Evolutionary conservation across 2,329 filamentous ascomycete species (phyloP).

Genomic region (Beauveria australis): DNA sequence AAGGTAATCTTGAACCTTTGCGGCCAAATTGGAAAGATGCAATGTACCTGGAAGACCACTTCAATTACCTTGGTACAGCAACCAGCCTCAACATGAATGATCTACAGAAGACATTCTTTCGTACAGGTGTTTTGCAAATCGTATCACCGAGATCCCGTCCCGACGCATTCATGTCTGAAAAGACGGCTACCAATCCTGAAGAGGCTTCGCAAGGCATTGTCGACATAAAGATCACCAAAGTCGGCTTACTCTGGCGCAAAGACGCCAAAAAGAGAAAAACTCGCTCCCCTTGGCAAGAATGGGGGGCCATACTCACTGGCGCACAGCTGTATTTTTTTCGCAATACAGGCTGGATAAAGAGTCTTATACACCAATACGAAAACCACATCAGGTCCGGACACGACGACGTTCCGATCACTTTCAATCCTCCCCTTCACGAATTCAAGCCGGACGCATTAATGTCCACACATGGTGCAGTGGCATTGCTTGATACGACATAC

Average conservation of each 20-base stretch:
- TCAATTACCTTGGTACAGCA: slow-evolving; percentile 74
- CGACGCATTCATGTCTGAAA: slow-evolving; percentile 88
- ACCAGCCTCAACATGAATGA: slow-evolving; percentile 70
- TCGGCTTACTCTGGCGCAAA: slow-evolving; percentile 91
- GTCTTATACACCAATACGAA: slow-evolving; percentile 80
- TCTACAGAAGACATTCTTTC: slow-evolving; percentile 82
- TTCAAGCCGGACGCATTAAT: slow-evolving; percentile 94
- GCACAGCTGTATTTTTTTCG: slow-evolving; percentile 96
- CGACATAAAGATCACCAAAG: slow-evolving; percentile 95
- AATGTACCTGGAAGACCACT: slow-evolving; percentile 86
- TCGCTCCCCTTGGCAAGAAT: slow-evolving; percentile 95
- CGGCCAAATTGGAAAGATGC: slow-evolving; percentile 85
- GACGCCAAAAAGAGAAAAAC: slow-evolving; percentile 89
- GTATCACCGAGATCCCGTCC: slow-evolving; percentile 88
- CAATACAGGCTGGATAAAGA: slow-evolving; percentile 88
- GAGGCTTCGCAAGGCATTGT: slow-evolving; percentile 89
- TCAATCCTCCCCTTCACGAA: slow-evolving; percentile 79
- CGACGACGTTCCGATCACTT: slow-evolving; percentile 69
- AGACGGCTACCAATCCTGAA: slow-evolving; percentile 73
- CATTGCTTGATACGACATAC: slow-evolving; percentile 76
- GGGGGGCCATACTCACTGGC: slow-evolving; percentile 93
- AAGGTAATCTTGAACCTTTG: slow-evolving; percentile 74
- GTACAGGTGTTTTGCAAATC: slow-evolving; percentile 87
- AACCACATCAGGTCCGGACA: slow-evolving; percentile 70
- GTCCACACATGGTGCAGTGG: slow-evolving; percentile 88